A percentile compares a stretch with the other conserved stretches of the same genome.
phyloP scores from a whole-genome alignment of 768 basidiomycete species.

The Leccinum fibrillosum region DNA sequence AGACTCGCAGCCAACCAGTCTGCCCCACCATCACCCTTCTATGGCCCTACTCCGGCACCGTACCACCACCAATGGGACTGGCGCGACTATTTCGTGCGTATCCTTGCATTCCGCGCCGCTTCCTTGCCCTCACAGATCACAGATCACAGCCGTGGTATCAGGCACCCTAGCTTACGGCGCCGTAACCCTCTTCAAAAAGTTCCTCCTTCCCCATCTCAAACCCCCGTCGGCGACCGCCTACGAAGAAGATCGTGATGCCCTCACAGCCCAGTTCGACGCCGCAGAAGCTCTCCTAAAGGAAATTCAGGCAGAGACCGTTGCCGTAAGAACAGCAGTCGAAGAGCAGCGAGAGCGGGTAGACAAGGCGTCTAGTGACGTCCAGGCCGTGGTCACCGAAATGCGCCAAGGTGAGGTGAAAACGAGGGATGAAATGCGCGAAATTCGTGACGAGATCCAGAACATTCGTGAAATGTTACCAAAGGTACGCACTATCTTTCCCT shows the following conservation, averaged over 20 bases:
- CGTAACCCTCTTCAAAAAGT: conserved; percentile 84
- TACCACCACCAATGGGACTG: conserved; percentile 74
- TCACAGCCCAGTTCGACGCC: conserved; percentile 87
- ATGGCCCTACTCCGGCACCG: conserved; percentile 38
- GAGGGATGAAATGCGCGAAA: conserved; percentile 85
- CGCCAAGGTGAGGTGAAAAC: conserved; percentile 74
- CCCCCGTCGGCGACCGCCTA: conserved; percentile 89
- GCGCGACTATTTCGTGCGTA: conserved; percentile 93
- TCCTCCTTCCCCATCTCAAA: conserved; percentile 83
- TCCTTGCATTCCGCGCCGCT: neutral
- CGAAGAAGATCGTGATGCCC: conserved; percentile 79
- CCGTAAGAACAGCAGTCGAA: conserved; percentile 70
- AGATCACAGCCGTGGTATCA: conserved; percentile 93
- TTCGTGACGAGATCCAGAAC: conserved; percentile 86
- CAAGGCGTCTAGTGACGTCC: conserved; percentile 68
- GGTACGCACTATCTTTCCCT: conserved; percentile 41
- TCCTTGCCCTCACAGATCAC: conserved; percentile 19
- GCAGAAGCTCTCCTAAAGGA: conserved; percentile 79
- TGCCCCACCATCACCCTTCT: conserved; percentile 30
- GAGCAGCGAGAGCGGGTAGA: conserved; percentile 74
- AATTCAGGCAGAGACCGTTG: conserved; percentile 72
- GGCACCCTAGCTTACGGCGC: conserved; percentile 83
- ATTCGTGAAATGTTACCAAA: conserved; percentile 92
- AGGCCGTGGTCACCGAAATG: conserved; percentile 69
- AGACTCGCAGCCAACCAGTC: conserved; percentile 48